A percentile compares a stretch with the other conserved stretches of the same genome.
Evolutionary conservation across 2,329 filamentous ascomycete species (phyloP).

Genomic region (Exophiala alcalophila): DNA sequence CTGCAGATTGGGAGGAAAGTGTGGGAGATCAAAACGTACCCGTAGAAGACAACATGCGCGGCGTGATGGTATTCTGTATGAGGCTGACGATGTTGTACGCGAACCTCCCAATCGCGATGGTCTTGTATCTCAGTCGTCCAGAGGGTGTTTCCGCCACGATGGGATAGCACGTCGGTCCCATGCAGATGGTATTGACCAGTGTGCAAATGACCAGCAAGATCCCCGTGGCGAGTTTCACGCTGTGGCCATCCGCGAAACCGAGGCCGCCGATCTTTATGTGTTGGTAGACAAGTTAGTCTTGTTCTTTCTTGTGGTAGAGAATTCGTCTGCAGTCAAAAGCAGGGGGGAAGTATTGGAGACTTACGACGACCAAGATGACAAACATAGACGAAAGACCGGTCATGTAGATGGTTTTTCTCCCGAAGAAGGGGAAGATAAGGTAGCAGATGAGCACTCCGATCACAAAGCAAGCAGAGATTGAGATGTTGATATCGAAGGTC

Average conservation of each 20-base stretch:
- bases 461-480: constrained; percentile 40
- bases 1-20: constrained; percentile 10
- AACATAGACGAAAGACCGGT: constrained; percentile 41
- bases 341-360: background rate
- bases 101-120: constrained; percentile 53
- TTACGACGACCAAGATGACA: constrained; percentile 34
- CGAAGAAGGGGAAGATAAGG: constrained; percentile 41
- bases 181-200: constrained; percentile 54
- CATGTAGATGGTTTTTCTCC: constrained; percentile 43
- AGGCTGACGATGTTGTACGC: constrained; percentile 52
- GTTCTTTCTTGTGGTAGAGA: constrained; percentile 33
- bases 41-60: constrained; percentile 32
- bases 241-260: constrained; percentile 28
- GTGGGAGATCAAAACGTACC: constrained; percentile 35
- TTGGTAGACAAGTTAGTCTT: no score
- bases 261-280: constrained; percentile 39
- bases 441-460: constrained; percentile 41
- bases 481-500: constrained; percentile 42
- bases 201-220: constrained; percentile 40
- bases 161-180: constrained; percentile 55
- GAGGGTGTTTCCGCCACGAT: constrained; percentile 55
- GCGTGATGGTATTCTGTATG: constrained; percentile 40
- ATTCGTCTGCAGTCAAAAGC: background rate
- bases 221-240: constrained; percentile 15
- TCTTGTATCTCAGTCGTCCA: constrained; percentile 54